phyloP scores from a whole-genome alignment of 2,329 filamentous ascomycete genomes.

The Lomentospora prolificans region DNA sequence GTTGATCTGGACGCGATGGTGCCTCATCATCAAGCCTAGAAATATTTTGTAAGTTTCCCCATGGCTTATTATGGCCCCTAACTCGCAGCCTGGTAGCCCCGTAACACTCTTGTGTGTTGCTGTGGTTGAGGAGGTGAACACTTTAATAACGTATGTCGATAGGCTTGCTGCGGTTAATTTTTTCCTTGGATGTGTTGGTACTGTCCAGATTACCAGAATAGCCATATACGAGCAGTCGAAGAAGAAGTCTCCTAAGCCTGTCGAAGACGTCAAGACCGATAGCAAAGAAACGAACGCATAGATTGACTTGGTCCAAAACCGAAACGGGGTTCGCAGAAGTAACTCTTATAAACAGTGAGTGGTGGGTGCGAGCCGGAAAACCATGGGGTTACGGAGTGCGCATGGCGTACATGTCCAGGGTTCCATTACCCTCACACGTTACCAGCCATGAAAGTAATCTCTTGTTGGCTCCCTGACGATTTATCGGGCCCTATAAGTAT shows the following conservation, averaged over 20 bases:
- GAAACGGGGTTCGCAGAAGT: no score
- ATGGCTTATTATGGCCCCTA: no score
- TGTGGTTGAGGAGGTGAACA: no score
- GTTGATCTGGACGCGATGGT: slow-evolving; percentile 97
- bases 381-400: no score
- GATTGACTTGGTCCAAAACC: slow-evolving; percentile 14
- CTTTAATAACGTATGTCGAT: slow-evolving; percentile 8
- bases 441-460: no score
- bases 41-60: slow-evolving; percentile 67
- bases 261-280: slow-evolving; percentile 32
- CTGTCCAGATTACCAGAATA: slow-evolving; percentile 75
- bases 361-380: neutral
- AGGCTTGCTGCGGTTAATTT: slow-evolving; percentile 95
- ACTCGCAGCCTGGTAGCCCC: no score
- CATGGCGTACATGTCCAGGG: no score
- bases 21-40: slow-evolving; percentile 87
- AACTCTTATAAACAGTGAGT: no score
- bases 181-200: slow-evolving; percentile 83
- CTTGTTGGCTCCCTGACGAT: no score
- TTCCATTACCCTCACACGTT: no score
- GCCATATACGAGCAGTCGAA: slow-evolving; percentile 51
- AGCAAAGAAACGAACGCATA: slow-evolving; percentile 21
- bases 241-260: slow-evolving; percentile 34
- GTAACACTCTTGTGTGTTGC: no score
- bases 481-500: no score